Evolutionary conservation across 2,329 filamentous ascomycete genomes (phyloP), one percentile per base, ranked within the genome.

Genomic region (Plectosphaerella cucumerina): DNA sequence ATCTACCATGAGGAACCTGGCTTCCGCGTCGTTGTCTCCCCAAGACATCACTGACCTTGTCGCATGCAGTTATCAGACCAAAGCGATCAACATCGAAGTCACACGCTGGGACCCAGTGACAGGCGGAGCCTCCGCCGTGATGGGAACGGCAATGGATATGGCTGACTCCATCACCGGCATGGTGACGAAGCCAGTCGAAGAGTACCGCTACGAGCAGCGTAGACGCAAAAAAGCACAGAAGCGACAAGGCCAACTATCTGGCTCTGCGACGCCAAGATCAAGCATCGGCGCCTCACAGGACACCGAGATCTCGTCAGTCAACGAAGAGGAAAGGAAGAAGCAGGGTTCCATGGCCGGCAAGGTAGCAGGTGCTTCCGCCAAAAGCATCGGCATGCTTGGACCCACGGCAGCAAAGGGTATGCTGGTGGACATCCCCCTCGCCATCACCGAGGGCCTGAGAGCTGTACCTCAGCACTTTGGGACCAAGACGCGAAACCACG

Each of bases 381-480:
- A 43, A 39, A 53, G 41, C 23, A 50, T 51, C 42, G 48, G 48
- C 8, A 44, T 18, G 34, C 23, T 43, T n/a, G 53, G 77, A 6
- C 65, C 71, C 6, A 68, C 65, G 41, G 74, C 70, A 3, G 60
- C 73, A 18, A 70, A 31, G 33, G 44, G 35, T 5, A 50, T 46
- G 51, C 70, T 75, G 0, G 70, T 80, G 60, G 70, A 76, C 49
- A 54, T 80, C 23, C 70, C 70, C 1, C 67, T 78, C 33, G 76
- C 74, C 1, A 55, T 77, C 1, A 70, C 76, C 0, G 74, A 78
- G 57, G 77, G 77, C 10, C 74, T 79, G 51, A 74, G 77, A 55
- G 76, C 76, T 22, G 71, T 75, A 6, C 77, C 77, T 8, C 70
- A 70, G 18, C 65, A 79, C 4, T 80, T 78, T 51, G 75, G 75